Percentiles rank a stretch among this genome's conserved stretches.
phyloP scores from a whole-genome alignment of 106 monocot species.

The Dioscorea alata region DNA sequence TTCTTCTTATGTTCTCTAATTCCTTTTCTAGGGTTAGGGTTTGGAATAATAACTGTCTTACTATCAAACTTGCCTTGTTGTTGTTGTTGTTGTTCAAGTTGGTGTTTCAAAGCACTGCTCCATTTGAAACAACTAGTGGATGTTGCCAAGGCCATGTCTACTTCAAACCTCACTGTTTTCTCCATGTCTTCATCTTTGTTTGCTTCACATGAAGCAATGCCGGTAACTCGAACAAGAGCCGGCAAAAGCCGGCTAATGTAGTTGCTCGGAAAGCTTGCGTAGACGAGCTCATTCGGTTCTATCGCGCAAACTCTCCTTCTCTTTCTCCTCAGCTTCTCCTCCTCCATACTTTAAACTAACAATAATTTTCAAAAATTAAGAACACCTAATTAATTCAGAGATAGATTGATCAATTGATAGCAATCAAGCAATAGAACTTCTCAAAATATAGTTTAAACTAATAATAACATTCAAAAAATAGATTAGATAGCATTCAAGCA shows the following conservation, averaged over 20 bases:
- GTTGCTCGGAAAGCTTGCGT: conserved; percentile 25
- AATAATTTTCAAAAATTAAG: no score
- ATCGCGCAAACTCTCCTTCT: conserved; percentile 24
- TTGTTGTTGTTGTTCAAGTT: conserved; percentile 30
- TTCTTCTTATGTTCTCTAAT: neutral
- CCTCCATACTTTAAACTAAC: neutral
- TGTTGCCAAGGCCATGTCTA: conserved; percentile 49
- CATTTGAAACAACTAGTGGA: conserved; percentile 32
- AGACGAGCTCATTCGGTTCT: conserved; percentile 3
- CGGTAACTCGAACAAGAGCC: conserved; percentile 15
- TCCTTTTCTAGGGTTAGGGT: neutral
- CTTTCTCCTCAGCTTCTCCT: conserved; percentile 15
- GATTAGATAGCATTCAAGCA: no score
- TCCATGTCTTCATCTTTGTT: conserved; percentile 1
- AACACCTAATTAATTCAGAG: no score
- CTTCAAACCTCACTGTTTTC: conserved; percentile 31
- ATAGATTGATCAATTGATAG: no score
- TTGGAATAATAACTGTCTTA: neutral
- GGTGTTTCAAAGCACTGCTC: conserved; percentile 31
- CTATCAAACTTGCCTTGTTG: conserved; percentile 9
- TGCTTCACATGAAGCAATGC: neutral
- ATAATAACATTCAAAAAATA: no score
- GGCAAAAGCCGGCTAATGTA: conserved; percentile 33
- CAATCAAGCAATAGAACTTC: no score
- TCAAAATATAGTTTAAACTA: no score